A percentile compares a stretch with the other conserved stretches of the same genome.
Evolutionary conservation across 78 protist genomes (phyloP).

Genomic region (Polysphondylium violaceum): DNA sequence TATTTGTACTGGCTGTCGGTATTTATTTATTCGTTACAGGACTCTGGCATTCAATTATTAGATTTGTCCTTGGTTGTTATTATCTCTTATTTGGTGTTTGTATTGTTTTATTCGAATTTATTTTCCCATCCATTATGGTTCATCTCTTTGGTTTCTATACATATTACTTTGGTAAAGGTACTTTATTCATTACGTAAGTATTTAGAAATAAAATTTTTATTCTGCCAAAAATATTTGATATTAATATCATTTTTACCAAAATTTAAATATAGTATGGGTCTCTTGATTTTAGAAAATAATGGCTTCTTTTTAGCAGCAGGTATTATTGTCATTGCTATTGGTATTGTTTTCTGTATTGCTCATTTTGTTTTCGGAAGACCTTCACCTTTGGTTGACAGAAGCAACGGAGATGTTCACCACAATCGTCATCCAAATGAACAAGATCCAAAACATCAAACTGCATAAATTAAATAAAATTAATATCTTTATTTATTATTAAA

Average conservation of each 20-base stretch:
- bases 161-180: conserved; percentile 63
- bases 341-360: conserved; percentile 13
- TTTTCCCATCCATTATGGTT: conserved; percentile 1
- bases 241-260: not conserved
- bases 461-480: no score
- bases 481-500: no score
- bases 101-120: conserved; percentile 45
- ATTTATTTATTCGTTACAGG: conserved; percentile 23
- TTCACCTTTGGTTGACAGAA: conserved; percentile 21
- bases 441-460: conserved; percentile 4
- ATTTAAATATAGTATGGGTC: conserved; percentile 41
- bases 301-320: conserved; percentile 70
- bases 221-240: not conserved
- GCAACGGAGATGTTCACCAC: no score
- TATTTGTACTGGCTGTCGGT: conserved; percentile 30
- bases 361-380: conserved; percentile 37
- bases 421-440: no score
- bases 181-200: conserved; percentile 29
- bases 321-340: conserved; percentile 55
- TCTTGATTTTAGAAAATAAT: conserved; percentile 15
- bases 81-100: conserved; percentile 44
- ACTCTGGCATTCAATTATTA: conserved; percentile 10
- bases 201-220: not conserved
- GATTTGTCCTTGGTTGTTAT: conserved; percentile 26
- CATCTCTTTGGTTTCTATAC: conserved; percentile 48